Base-by-base conservation (phyloP, 306 rosid genomes). In the Rosa rugosa region DNA sequence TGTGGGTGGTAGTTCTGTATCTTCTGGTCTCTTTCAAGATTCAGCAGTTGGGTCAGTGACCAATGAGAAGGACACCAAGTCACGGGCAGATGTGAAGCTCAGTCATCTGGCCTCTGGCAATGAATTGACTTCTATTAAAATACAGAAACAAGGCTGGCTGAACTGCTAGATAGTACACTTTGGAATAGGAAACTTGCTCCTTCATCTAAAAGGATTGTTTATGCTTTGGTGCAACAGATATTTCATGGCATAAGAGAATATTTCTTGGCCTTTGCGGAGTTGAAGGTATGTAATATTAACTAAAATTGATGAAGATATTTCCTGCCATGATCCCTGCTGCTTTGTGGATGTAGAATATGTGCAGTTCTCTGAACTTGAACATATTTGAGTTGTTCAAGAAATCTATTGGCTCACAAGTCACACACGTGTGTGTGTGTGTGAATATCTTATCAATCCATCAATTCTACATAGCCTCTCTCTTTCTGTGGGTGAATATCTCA, bases 121-220 rank as follows among this genome's bases (percentile, higher is more conserved):
- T 42, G 99, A 95, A 86, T 82, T 94, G 51, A 72, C 86, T 40
- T 83, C 90, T 63, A 81, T 74, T 97, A 91, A 68, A 83, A 94
- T 27, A 80, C 95, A 25, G 98, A 95, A 80, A 87, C 99, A 74
- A 93, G 84, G 89, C 97, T 95, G 79, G 98, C 97, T 63, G 99
- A 95, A 82, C 98, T 93, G 84, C 87, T 95, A 47, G 99, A 95
- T 82, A 85, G 96, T 76, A 95, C 99, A n/a, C 98, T 95, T 63
- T 93, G 99, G 97, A 95, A 93, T 78, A 82, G 99, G 80, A 90
- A 92, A 87, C 99, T 95, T 67, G 99, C 97, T 77, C 97, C 99
- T 81, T 95, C 99, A 34, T 95, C 99, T 22, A 98, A 95, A 86
- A 90, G 98, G 82, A 91, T 95, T 79, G 98, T 95, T 75, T 94